These are phyloP conservation scores for Mycena galericulata DNA, from an alignment of 768 basidiomycete species.

Conservation along the genomic window DNA sequence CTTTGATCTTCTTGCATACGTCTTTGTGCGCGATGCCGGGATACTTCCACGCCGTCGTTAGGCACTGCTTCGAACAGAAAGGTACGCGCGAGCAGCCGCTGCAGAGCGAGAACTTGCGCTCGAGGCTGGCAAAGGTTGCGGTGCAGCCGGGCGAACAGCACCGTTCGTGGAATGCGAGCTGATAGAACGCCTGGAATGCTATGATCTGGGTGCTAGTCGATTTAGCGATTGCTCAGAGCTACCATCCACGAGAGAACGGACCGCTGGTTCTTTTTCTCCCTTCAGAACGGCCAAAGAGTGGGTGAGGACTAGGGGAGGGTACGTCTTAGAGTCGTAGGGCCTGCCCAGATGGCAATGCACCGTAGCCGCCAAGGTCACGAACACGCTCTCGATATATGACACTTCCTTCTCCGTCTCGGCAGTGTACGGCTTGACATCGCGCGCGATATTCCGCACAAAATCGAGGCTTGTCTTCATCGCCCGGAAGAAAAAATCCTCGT, in stretches of 20 bases:
- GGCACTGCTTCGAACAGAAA: conserved; percentile 4
- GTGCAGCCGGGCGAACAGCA: conserved; percentile 5
- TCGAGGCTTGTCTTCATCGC: background rate
- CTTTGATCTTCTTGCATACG: conserved; percentile 9
- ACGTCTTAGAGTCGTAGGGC: background rate
- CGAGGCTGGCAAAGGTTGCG: background rate
- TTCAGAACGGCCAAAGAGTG: background rate
- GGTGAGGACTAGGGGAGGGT: conserved; percentile 1
- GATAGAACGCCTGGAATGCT: conserved; percentile 2
- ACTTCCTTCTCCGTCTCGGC: background rate
- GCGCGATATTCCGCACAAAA: background rate
- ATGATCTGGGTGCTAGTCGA: background rate
- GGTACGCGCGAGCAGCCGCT: background rate
- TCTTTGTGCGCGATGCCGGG: conserved; percentile 1
- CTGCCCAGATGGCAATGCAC: conserved; percentile 1
- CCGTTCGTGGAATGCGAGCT: background rate
- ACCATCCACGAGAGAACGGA: background rate
- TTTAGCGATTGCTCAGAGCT: no score
- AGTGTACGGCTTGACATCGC: conserved; percentile 1
- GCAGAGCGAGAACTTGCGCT: conserved; percentile 1
- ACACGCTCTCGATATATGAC: conserved; percentile 4
- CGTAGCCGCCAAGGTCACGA: background rate
- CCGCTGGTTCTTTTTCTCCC: background rate
- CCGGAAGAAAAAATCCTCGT: background rate
- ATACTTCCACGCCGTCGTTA: conserved; percentile 4